Percentiles rank a stretch among this genome's conserved stretches.
These are phyloP conservation scores for Venturia asperata DNA, from an alignment of 2,329 filamentous ascomycete species.

Conservation along the genomic window DNA sequence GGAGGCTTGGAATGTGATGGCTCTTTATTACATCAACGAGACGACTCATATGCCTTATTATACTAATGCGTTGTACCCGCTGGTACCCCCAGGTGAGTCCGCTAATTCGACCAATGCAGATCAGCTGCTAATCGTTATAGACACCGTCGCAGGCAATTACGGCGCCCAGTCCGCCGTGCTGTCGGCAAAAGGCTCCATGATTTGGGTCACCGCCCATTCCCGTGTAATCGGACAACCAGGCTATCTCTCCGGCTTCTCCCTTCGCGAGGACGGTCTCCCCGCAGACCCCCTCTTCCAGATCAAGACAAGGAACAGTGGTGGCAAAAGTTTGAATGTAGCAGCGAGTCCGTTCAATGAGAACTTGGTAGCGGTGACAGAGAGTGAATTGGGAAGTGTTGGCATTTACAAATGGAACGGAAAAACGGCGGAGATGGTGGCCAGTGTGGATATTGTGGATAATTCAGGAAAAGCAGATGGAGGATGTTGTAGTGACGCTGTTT, in stretches of 20 bases:
- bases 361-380: slow-evolving; percentile 14
- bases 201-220: slow-evolving; percentile 74
- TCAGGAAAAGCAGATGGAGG: slow-evolving; percentile 1
- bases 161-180: slow-evolving; percentile 77
- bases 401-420: slow-evolving; percentile 8
- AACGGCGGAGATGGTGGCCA: slow-evolving; percentile 6
- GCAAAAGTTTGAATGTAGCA: slow-evolving; percentile 76
- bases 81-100: slow-evolving; percentile 55
- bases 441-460: slow-evolving; percentile 11
- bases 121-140: not conserved
- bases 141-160: slow-evolving; percentile 32
- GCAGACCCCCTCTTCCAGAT: slow-evolving; percentile 73
- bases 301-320: slow-evolving; percentile 79
- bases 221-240: slow-evolving; percentile 70
- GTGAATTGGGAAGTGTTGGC: slow-evolving; percentile 5
- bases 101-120: not conserved
- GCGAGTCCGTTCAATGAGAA: slow-evolving; percentile 8
- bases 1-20: slow-evolving; percentile 78
- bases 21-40: slow-evolving; percentile 72
- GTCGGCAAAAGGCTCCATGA: slow-evolving; percentile 60
- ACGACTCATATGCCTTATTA: slow-evolving; percentile 68
- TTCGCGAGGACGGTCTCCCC: slow-evolving; percentile 55
- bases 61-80: slow-evolving; percentile 66
- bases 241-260: slow-evolving; percentile 73
- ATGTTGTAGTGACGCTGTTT: slow-evolving; percentile 16